These are phyloP conservation scores for Candida arabinofermentans DNA, from an alignment of 805 yeast species.

Conservation along the genomic window DNA sequence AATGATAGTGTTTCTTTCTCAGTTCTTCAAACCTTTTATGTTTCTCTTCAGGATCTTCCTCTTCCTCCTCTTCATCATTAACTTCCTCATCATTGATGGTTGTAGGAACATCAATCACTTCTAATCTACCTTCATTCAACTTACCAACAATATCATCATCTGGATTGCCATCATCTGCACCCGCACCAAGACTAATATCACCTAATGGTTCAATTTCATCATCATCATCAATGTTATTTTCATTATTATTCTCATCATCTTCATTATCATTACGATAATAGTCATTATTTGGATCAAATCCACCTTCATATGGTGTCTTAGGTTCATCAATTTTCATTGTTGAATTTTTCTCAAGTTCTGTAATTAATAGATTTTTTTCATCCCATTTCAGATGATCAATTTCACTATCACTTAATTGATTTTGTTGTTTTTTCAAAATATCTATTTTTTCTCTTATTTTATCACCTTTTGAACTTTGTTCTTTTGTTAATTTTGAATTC, in stretches of 20 bases:
- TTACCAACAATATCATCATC: conserved; percentile 22
- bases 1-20: conserved; percentile 76
- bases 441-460: conserved; percentile 43
- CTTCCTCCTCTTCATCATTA: conserved; percentile 28
- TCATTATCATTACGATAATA: conserved; percentile 72
- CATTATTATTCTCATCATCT: conserved; percentile 39
- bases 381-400: conserved; percentile 73
- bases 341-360: conserved; percentile 69
- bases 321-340: conserved; percentile 91
- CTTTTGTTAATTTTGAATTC: conserved; percentile 49
- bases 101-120: conserved; percentile 13
- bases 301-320: conserved; percentile 92
- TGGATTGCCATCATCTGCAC: conserved; percentile 25
- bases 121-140: conserved; percentile 16
- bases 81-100: conserved; percentile 16
- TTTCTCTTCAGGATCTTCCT: conserved; percentile 37
- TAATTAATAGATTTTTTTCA: conserved; percentile 65
- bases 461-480: conserved; percentile 37
- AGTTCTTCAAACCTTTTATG: conserved; percentile 69
- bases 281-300: conserved; percentile 78
- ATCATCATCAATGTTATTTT: conserved; percentile 28
- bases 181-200: conserved; percentile 16
- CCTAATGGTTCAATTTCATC: background rate
- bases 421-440: conserved; percentile 30
- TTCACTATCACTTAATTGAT: conserved; percentile 22